Evolutionary conservation across 805 yeast species (phyloP), one percentile per base, ranked within the genome.

Genomic region (Zygoascus tannicola): DNA sequence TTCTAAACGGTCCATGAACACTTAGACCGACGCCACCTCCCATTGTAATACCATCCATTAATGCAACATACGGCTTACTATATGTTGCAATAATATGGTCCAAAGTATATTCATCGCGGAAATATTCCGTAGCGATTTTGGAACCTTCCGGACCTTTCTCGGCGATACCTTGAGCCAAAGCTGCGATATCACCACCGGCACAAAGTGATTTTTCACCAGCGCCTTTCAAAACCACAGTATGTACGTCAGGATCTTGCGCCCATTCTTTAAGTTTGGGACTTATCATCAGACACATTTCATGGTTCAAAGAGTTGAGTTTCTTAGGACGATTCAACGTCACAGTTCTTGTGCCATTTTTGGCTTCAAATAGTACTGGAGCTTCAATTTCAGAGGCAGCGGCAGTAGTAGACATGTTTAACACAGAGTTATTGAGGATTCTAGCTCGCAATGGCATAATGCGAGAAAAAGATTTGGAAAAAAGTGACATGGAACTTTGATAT

Each of bases 21-120:
- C 90, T 73, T 37, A 92, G 67, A 3, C 98, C 97, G 36, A 87
- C 95, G 54, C 97, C 97, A 42, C 97, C 97, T 44, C 97, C 98
- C 95, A 92, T 86, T 22, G 90, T 85, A 55, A 90, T 85, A 19
- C 97, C 97, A 58, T 92, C 81, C 78, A 83, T 80, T 32, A 86
- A 57, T 0, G 94, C 70, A n/a, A 92, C 80, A 48, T 84, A 73
- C 1, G 97, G 97, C 67, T 87, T 90, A 46, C 79, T 68, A 48
- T 78, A 87, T n/a, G 90, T 80, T 7, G 94, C 80, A 48, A 88
- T 69, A 41, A 81, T 66, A 57, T 80, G 83, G 68, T 92, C 80
- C 56, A 92, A 67, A 49, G 80, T 76, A 67, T 92, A 90, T 65
- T 90, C 97, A 44, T 71, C 61, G 48, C 76, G 74, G 68, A 92